Conservation (phyloP, 768 basidiomycete species). For the Candolleomyces eurysporus region DNA sequence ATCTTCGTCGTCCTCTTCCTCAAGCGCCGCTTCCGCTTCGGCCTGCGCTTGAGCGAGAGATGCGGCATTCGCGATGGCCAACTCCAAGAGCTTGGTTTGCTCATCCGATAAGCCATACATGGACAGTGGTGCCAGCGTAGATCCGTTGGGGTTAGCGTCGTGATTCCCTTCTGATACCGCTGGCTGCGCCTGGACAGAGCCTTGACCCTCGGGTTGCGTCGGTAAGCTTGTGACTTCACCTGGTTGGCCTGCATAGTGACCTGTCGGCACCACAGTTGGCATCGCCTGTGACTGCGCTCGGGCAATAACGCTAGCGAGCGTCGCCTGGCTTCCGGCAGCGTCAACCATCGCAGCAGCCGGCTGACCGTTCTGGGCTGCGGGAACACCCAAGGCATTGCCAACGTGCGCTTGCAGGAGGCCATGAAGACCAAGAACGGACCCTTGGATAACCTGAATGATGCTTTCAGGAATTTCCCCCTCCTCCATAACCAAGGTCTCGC, state of each 20-base stretch:
- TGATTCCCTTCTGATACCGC: conserved; percentile 10
- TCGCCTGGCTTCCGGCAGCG: conserved; percentile 59
- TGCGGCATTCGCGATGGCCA: conserved; percentile 73
- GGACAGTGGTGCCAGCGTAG: conserved; percentile 44
- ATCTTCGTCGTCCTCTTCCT: conserved; percentile 66
- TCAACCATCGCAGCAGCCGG: conserved; percentile 31
- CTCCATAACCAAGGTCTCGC: conserved; percentile 38
- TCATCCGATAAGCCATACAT: conserved; percentile 73
- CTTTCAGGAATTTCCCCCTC: conserved; percentile 60
- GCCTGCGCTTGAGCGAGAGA: conserved; percentile 76
- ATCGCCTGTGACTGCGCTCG: conserved; percentile 59
- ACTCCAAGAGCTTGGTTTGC: conserved; percentile 65
- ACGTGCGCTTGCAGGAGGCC: conserved; percentile 57
- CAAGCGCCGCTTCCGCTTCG: conserved; percentile 73
- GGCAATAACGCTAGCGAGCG: conserved; percentile 69
- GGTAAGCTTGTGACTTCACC: conserved; percentile 5
- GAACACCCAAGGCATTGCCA: conserved; percentile 49
- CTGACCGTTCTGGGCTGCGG: conserved; percentile 22
- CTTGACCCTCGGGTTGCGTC: not conserved
- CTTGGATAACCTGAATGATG: conserved; percentile 49
- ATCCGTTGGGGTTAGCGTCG: conserved; percentile 4
- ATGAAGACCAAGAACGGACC: conserved; percentile 53
- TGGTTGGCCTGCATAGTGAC: conserved; percentile 11
- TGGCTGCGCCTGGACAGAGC: not conserved
- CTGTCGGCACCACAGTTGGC: conserved; percentile 15